Percentiles rank a stretch among this genome's conserved stretches.
These are phyloP conservation scores for Aciculoconidium aculeatum DNA, from an alignment of 805 yeast species.

Conservation along the genomic window DNA sequence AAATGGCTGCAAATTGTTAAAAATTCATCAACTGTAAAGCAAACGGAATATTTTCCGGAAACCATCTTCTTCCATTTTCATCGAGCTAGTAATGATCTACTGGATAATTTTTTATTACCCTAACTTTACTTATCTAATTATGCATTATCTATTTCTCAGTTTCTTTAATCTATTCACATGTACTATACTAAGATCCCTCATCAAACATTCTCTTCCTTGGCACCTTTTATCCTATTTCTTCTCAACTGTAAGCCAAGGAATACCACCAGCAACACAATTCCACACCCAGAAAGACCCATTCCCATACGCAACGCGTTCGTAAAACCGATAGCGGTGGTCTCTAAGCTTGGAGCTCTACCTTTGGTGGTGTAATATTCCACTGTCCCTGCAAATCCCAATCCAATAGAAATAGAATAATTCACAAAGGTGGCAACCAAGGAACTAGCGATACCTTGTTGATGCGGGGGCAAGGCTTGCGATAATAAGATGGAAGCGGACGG, in stretches of 20 bases:
- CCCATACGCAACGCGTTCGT: conserved; percentile 25
- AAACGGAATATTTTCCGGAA: too few relatives aligned
- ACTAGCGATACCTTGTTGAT: conserved; percentile 15
- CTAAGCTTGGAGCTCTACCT: conserved; percentile 11
- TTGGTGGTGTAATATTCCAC: conserved; percentile 24
- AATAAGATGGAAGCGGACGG: conserved; percentile 14
- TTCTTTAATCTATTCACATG: too few relatives aligned
- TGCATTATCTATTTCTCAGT: too few relatives aligned
- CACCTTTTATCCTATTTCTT: too few relatives aligned
- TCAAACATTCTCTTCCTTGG: conserved; percentile 1
- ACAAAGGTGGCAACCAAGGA: conserved; percentile 14
- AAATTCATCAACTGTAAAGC: too few relatives aligned
- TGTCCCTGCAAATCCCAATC: conserved; percentile 31
- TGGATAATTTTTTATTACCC: too few relatives aligned
- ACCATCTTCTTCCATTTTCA: too few relatives aligned
- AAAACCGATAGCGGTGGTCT: conserved; percentile 17
- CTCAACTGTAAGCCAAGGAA: conserved; percentile 14
- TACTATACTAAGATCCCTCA: too few relatives aligned
- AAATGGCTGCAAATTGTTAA: too few relatives aligned
- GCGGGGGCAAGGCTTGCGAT: conserved; percentile 9
- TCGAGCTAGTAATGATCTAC: too few relatives aligned
- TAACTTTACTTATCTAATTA: too few relatives aligned
- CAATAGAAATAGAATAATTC: conserved; percentile 22
- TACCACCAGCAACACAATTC: conserved; percentile 15
- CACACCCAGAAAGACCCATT: conserved; percentile 29